Evolutionary conservation across 306 rosid species (phyloP).

Genomic region (Dalbergia oliveri): DNA sequence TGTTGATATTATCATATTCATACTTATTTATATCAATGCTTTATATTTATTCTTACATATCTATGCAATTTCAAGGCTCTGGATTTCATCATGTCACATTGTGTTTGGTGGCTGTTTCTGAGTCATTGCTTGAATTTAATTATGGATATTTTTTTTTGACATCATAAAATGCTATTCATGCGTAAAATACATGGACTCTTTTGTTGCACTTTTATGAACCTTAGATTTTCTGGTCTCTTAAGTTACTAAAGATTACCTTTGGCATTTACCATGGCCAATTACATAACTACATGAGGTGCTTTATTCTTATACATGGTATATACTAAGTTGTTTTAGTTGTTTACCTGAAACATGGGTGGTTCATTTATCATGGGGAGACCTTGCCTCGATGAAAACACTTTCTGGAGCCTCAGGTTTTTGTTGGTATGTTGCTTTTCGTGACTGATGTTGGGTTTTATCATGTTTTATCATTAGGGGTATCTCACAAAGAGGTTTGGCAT

Average conservation of each 20-base stretch:
- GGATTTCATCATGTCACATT: not conserved
- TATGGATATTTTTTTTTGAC: not conserved
- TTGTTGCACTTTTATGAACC: constrained; percentile 12
- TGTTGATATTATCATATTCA: not conserved
- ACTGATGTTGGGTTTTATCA: constrained; percentile 47
- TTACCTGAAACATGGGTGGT: constrained; percentile 32
- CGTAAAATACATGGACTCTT: constrained; percentile 2
- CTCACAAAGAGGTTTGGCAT: constrained; percentile 76
- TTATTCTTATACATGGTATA: constrained; percentile 22
- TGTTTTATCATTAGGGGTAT: constrained; percentile 64
- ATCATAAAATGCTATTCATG: not conserved
- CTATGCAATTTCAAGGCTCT: not conserved
- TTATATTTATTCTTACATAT: not conserved
- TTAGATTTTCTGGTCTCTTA: constrained; percentile 32
- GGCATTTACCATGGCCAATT: constrained; percentile 6
- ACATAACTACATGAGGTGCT: constrained; percentile 33
- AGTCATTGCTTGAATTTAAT: not conserved
- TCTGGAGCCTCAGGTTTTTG: constrained; percentile 31
- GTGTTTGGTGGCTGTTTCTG: not conserved
- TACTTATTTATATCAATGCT: not conserved
- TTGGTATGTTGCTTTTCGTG: constrained; percentile 24
- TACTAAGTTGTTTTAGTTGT: constrained; percentile 33
- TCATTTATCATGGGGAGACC: constrained; percentile 41
- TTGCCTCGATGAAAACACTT: constrained; percentile 33
- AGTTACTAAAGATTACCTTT: constrained; percentile 11